These are phyloP conservation scores for Ogataea thermomethanolica DNA, from an alignment of 805 yeast species.

Conservation along the genomic window DNA sequence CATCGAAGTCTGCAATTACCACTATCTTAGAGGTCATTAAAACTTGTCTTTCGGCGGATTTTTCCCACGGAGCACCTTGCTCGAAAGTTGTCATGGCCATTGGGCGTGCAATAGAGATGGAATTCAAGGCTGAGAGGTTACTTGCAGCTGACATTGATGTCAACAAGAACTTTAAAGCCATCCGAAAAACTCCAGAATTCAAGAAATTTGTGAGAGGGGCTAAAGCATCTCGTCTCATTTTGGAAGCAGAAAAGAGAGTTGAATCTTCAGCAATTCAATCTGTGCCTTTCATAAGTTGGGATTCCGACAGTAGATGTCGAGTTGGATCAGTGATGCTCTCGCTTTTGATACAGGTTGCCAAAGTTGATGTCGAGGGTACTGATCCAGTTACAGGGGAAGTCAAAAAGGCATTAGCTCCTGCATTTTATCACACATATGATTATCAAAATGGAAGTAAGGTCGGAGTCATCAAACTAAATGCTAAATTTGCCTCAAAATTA, in stretches of 20 bases:
- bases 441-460: conserved; percentile 72
- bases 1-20: conserved; percentile 79
- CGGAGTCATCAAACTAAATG: conserved; percentile 79
- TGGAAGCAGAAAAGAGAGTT: conserved; percentile 24
- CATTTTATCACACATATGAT: conserved; percentile 85
- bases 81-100: conserved; percentile 78
- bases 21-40: conserved; percentile 80
- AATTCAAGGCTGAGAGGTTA: conserved; percentile 68
- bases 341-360: conserved; percentile 75
- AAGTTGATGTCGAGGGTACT: conserved; percentile 69
- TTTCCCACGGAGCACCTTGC: conserved; percentile 76
- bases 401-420: conserved; percentile 79
- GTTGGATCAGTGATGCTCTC: conserved; percentile 80
- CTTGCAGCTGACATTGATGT: conserved; percentile 54
- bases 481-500: conserved; percentile 58
- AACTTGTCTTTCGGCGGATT: conserved; percentile 69
- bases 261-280: conserved; percentile 20
- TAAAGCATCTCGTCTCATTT: conserved; percentile 27
- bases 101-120: conserved; percentile 81
- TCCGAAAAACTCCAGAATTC: conserved; percentile 43
- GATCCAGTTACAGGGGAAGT: conserved; percentile 74
- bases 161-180: conserved; percentile 49
- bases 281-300: conserved; percentile 24
- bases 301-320: conserved; percentile 46
- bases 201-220: conserved; percentile 36